Conservation (phyloP, 352 stramenopile genomes). For the Saprolegnia diclina region DNA sequence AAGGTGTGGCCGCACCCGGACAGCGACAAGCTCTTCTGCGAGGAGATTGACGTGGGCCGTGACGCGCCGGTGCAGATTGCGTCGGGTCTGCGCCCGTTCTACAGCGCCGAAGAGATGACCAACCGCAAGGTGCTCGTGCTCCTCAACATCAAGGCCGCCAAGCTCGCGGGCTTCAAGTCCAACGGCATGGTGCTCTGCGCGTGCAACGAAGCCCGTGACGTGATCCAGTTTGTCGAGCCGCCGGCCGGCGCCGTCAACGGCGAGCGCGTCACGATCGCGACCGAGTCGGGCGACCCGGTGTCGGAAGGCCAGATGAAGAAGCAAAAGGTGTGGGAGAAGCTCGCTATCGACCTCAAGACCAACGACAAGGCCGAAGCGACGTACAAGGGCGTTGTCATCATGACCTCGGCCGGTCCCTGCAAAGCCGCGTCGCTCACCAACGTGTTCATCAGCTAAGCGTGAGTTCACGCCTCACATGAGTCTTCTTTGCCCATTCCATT, state of each 20-base stretch:
- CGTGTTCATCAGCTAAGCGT: constrained; percentile 62
- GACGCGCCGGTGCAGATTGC: constrained; percentile 92
- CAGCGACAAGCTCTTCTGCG: constrained; percentile 95
- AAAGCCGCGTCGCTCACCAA: constrained; percentile 52
- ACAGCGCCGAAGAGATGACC: constrained; percentile 93
- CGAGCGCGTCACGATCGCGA: constrained; percentile 87
- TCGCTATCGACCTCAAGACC: constrained; percentile 56
- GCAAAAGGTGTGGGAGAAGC: constrained; percentile 83
- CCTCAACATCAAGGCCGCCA: constrained; percentile 97
- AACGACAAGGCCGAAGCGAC: constrained; percentile 60
- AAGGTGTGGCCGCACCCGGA: constrained; percentile 83
- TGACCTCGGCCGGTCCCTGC: constrained; percentile 62
- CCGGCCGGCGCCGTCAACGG: constrained; percentile 88
- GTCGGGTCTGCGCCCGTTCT: constrained; percentile 93
- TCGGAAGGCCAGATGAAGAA: constrained; percentile 83
- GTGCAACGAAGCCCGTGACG: constrained; percentile 76
- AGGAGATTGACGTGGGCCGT: constrained; percentile 98
- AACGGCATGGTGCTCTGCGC: constrained; percentile 97
- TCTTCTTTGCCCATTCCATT: background rate
- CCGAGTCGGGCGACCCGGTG: constrained; percentile 60
- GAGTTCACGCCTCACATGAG: background rate
- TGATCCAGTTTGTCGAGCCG: constrained; percentile 93
- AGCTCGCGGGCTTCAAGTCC: constrained; percentile 95
- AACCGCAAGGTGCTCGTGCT: constrained; percentile 93
- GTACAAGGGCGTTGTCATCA: constrained; percentile 72